A percentile compares a stretch with the other conserved stretches of the same genome.
phyloP scores from a whole-genome alignment of 129 eudicot genomes.

The Lactuca sativa region DNA sequence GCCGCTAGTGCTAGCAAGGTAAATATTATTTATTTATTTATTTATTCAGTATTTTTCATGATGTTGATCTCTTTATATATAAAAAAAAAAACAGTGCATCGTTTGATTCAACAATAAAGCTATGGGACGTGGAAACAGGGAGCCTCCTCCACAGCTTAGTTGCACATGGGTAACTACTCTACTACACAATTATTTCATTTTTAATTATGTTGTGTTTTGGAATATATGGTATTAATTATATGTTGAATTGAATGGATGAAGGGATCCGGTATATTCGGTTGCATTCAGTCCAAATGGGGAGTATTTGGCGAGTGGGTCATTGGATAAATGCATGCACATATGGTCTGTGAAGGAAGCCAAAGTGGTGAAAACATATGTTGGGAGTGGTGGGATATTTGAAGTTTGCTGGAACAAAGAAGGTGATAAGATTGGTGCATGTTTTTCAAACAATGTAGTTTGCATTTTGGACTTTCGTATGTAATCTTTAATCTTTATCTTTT shows the following conservation, averaged over 20 bases:
- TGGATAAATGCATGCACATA: conserved; percentile 73
- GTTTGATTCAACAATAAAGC: conserved; percentile 88
- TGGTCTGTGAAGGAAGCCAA: conserved; percentile 90
- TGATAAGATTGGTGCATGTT: conserved; percentile 80
- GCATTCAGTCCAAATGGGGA: conserved; percentile 93
- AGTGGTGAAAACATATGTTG: conserved; percentile 68
- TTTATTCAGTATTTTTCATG: not conserved
- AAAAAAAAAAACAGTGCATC: conserved; percentile 60
- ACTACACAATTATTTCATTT: no score
- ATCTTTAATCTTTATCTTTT: not conserved
- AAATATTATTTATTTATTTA: conserved; percentile 10
- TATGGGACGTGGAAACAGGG: conserved; percentile 82
- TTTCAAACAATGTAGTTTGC: conserved; percentile 67
- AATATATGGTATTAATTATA: not conserved
- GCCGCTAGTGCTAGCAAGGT: conserved; percentile 80
- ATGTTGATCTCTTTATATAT: not conserved
- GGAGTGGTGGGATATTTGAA: conserved; percentile 89
- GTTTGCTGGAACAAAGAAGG: conserved; percentile 99
- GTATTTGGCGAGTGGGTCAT: conserved; percentile 83
- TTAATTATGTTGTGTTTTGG: not conserved
- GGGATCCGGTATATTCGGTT: conserved; percentile 86
- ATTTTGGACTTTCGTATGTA: conserved; percentile 81
- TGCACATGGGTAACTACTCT: conserved; percentile 70
- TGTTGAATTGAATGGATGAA: conserved; percentile 19
- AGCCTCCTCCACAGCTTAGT: conserved; percentile 60